Evolutionary conservation across 352 stramenopile genomes (phyloP), one percentile per base, ranked within the genome.

Genomic region (Phytophthora ramorum): DNA sequence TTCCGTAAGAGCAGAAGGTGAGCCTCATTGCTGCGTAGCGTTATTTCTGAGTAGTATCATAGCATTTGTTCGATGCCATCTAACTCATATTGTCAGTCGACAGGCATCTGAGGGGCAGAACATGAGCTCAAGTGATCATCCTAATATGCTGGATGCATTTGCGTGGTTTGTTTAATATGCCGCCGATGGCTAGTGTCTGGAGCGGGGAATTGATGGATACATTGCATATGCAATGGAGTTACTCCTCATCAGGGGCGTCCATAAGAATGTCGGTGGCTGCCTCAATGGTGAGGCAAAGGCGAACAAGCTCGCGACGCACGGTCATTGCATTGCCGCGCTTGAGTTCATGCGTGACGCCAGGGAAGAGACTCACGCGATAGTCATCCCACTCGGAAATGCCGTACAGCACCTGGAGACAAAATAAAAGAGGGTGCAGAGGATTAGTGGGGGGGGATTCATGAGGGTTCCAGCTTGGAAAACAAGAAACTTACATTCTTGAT

Each of bases 361-460:
- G 85, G 58, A 91, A 95, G 57, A 84, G 81, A 50, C 82, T 79
- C 13, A 92, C 81, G 22, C 84, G 83, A 55, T 89, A 95, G 69
- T 95, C 87, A 55, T 95, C 81, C 75, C 81, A 93, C 49, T 91
- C 82, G 19, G 85, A 93, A 68, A 93, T 90, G n/a, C 85, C 87
- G 37, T 93, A 93, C 17, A 95, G 45, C 8, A 85, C 71, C 85
- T 92, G 47, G 28, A 53, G 4, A 60, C 16, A 48, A 47, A n/a
- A 22, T 40, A 41, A 41, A 28, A 45, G 63, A 59, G 26, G 38
- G 8, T 20, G 40, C 19, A 34, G 49, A 30, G 19, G 8, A 40
- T 72, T 67, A 68, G 50, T 32, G 17, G n/a, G 2, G 22, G 22
- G 26, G 26, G 14, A 46, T 35, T 52, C 34, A 12, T 28, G 10